Base-by-base conservation (phyloP, 306 rosid genomes). In the Begonia masoniana region DNA sequence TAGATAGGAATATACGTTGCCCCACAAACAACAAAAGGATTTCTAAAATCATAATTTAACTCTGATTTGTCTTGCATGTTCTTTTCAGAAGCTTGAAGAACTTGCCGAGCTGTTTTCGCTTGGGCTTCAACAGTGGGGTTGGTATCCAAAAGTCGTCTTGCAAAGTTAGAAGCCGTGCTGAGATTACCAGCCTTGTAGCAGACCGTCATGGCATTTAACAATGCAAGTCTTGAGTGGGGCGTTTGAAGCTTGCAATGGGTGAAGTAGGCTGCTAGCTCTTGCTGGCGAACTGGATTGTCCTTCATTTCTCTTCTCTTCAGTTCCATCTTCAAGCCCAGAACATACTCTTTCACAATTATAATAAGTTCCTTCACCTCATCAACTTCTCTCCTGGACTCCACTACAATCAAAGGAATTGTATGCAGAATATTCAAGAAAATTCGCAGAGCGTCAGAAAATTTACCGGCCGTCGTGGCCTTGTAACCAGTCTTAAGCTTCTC, bases 181-280 rank as follows among this genome's bases (percentile, higher is more conserved):
- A 86, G 94, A 63, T 82, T 86, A 68, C 67, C 71, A 47, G 94
- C 86, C 69, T 86, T 86, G 60, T 55, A 86, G 81, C 96, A 82
- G 57, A 82, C 82, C 19, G 72, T 77, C 93, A 82, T 75, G 59
- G 95, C 95, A 61, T 75, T 86, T 36, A 66, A 68, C 77, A 86
- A 72, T 36, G 93, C 95, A 41, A 86, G 74, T 73, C 96, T 82
- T 61, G 80, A 65, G 76, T 86, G 96, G 61, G 93, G 86, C 50
- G 70, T 13, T 69, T 86, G 96, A 65, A 86, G 84, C 65, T 75
- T 78, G 79, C 96, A 82, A 73, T 86, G 94, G 48, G 96, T 86
- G 76, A 86, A 86, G 66, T 86, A 86, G 47, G 96, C 88, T 3
- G 96, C 96, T 9, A 86, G 88, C 74, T 86, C 96, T 59, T 82